Base-by-base conservation (phyloP, 352 stramenopile genomes). In the Globisporangium carolinianum region DNA sequence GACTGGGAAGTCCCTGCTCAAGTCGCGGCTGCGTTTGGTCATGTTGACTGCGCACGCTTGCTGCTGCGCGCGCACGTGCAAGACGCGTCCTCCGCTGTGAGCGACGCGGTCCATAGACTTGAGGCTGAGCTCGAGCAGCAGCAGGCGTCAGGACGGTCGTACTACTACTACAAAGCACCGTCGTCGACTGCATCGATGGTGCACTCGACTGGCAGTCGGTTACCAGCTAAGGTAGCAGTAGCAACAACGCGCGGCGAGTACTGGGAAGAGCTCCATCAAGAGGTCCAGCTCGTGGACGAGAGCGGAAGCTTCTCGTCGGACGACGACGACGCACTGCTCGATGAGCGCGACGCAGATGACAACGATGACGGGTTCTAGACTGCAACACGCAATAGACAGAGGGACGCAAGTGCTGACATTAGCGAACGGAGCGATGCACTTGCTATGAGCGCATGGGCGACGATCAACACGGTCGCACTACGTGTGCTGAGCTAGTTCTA, bases 211-310 rank as follows among this genome's bases (percentile, higher is more conserved):
- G 2, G 15, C n/a, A 36, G 36, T 14, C 38, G 38, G 38, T 43
- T 10, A 17, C 41, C n/a, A 17, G n/a, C 4, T 18, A 11, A n/a
- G n/a, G 45, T 7, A 50, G 18, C 11, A 35, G 10, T 53, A 49
- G 37, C n/a, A 51, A n/a, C 37, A 57, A 55, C 15, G 14, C 24
- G 6, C 47, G 60, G 61, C 9, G 61, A 60, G 15, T 83, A 89
- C 63, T 89, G 81, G 81, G 75, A 83, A 48, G 76, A 89, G 57
- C 59, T 91, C 39, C 78, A 89, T 38, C 73, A 83, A 58, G 70
- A 84, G 42, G 69, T 89, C 55, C 66, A 89, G 60, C 71, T 89
- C 32, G 78, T 91, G n/a, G 81, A 91, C 43, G 81, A 91, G 50
- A 83, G 70, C 53, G 78, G 78, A 1, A 67, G 72, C 10, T 91